phyloP scores from a whole-genome alignment of 176 grass and related monocot genomes.

The Echinochloa phyllopogon region DNA sequence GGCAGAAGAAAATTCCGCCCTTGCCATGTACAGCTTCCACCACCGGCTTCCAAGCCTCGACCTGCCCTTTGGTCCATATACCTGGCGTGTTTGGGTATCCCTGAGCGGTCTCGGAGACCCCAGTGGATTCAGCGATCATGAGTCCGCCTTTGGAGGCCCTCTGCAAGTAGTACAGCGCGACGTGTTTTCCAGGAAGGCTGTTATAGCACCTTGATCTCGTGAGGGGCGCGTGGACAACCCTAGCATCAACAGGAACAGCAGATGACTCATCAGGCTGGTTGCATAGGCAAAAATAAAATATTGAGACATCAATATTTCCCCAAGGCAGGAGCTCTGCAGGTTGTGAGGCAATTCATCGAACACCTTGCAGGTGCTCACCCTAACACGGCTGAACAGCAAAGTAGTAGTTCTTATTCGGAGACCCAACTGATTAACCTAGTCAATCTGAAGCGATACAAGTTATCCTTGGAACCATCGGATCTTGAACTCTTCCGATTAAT shows the following conservation, averaged over 20 bases:
- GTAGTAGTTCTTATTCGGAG: not conserved
- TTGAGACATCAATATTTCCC: not conserved
- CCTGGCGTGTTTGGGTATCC: slow-evolving; percentile 58
- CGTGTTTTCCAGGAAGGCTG: slow-evolving; percentile 39
- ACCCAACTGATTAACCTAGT: not conserved
- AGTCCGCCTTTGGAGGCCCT: slow-evolving; percentile 48
- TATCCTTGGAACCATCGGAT: no score
- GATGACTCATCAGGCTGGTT: not conserved
- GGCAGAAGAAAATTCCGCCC: slow-evolving; percentile 79
- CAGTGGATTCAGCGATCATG: slow-evolving; percentile 46
- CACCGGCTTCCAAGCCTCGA: slow-evolving; percentile 68
- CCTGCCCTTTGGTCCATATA: slow-evolving; percentile 69
- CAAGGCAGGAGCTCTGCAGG: not conserved
- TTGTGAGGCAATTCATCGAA: slow-evolving; percentile 32
- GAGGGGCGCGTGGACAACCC: slow-evolving; percentile 45
- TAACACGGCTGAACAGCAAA: not conserved
- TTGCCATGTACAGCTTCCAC: slow-evolving; percentile 64
- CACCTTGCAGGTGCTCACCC: not conserved
- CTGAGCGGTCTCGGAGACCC: slow-evolving; percentile 49
- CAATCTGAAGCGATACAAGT: no score
- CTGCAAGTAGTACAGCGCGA: slow-evolving; percentile 52
- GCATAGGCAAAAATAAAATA: not conserved
- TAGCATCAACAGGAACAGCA: slow-evolving; percentile 5
- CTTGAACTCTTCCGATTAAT: not conserved
- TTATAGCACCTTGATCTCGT: slow-evolving; percentile 44